Evolutionary conservation across 768 basidiomycete species (phyloP).

Genomic region (Panaeolus papilionaceus): DNA sequence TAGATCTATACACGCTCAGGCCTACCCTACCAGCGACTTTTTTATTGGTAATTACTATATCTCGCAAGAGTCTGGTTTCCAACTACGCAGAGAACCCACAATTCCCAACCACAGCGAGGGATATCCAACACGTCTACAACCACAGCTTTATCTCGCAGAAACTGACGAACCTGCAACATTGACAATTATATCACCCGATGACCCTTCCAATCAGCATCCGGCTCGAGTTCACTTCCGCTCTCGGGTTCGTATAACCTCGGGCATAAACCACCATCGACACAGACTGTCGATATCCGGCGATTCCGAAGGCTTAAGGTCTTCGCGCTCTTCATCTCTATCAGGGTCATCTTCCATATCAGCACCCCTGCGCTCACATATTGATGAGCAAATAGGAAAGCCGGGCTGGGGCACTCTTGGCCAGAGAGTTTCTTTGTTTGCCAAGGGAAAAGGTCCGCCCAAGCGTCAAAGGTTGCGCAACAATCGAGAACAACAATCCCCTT

Average conservation of each 20-base stretch:
- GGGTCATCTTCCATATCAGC: constrained; percentile 84
- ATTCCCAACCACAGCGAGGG: not conserved
- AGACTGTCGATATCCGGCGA: constrained; percentile 23
- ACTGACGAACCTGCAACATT: constrained; percentile 4
- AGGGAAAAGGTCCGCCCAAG: constrained; percentile 29
- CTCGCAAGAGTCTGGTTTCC: not conserved
- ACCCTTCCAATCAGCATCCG: constrained; percentile 26
- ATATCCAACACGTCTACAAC: not conserved
- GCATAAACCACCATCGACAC: constrained; percentile 56
- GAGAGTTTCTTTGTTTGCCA: constrained; percentile 52
- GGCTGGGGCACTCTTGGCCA: constrained; percentile 69
- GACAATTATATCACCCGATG: not conserved
- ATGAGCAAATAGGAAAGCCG: constrained; percentile 51
- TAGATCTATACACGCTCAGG: not conserved
- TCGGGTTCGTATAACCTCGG: constrained; percentile 80
- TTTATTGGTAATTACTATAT: not conserved
- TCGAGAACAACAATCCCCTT: constrained; percentile 19
- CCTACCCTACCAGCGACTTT: not conserved
- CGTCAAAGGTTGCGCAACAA: constrained; percentile 24
- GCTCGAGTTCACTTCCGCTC: constrained; percentile 69
- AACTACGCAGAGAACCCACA: not conserved
- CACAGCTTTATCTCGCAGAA: not conserved
- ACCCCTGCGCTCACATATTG: constrained; percentile 66
- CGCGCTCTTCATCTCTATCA: constrained; percentile 51
- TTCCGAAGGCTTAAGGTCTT: constrained; percentile 30